Evolutionary conservation across 768 basidiomycete species (phyloP).

Genomic region (Lyophyllum shimeji): DNA sequence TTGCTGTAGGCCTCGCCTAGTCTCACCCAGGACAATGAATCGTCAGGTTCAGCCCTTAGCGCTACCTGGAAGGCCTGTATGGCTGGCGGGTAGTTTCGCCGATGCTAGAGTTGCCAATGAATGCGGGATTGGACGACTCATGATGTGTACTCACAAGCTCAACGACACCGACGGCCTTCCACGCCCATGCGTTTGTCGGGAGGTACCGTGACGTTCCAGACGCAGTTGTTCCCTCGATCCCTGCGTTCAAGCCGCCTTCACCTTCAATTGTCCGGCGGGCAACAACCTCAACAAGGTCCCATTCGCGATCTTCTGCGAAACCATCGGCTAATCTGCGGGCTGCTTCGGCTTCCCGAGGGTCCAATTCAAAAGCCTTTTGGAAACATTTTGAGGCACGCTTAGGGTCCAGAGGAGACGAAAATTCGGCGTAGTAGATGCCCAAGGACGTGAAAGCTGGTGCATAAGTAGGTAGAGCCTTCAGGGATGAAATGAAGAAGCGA

Average conservation of each 20-base stretch:
- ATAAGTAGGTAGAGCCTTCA: conserved; percentile 73
- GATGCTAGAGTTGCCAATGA: conserved; percentile 43
- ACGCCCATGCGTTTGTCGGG: conserved; percentile 92
- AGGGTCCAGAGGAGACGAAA: conserved; percentile 70
- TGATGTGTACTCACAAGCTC: conserved; percentile 65
- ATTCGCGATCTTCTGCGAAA: conserved; percentile 91
- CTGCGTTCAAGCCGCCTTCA: conserved; percentile 77
- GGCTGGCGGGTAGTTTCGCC: conserved; percentile 67
- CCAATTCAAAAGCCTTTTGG: conserved; percentile 97
- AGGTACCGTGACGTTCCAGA: conserved; percentile 52
- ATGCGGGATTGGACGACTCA: conserved; percentile 1
- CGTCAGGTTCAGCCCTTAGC: conserved; percentile 73
- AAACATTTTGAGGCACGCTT: conserved; percentile 92
- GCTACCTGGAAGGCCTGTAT: conserved; percentile 87
- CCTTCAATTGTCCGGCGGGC: conserved; percentile 91
- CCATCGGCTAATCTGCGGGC: conserved; percentile 82
- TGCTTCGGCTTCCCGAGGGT: conserved; percentile 83
- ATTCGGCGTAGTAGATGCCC: conserved; percentile 84
- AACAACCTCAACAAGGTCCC: conserved; percentile 95
- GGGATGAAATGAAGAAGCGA: conserved; percentile 72
- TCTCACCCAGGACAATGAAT: conserved; percentile 83
- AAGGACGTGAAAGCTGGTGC: conserved; percentile 94
- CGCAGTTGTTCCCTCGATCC: conserved; percentile 35
- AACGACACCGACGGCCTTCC: conserved; percentile 93
- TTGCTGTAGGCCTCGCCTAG: conserved; percentile 90